Evolutionary conservation across 2,329 filamentous ascomycete species (phyloP).

Genomic region (Volutella citrinella): DNA sequence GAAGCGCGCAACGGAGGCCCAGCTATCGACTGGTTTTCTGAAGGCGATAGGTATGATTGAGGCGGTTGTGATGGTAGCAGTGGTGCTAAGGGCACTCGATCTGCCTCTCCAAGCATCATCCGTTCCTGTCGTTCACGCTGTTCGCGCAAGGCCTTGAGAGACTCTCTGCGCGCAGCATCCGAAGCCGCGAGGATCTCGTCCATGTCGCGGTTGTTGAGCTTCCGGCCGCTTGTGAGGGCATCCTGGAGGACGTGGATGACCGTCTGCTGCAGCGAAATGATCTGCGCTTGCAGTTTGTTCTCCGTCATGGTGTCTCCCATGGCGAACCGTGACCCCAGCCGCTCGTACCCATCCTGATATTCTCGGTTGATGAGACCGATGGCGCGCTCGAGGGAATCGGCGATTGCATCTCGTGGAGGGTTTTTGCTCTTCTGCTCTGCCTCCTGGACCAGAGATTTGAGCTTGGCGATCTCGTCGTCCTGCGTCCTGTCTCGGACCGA

Average conservation of each 20-base stretch:
- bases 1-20: conserved; percentile 2
- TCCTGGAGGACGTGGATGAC: conserved; percentile 24
- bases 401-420: conserved; percentile 14
- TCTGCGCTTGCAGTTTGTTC: conserved; percentile 23
- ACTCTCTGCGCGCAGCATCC: conserved; percentile 20
- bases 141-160: conserved; percentile 18
- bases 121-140: conserved; percentile 19
- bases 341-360: conserved; percentile 20
- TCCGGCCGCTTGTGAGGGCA: conserved; percentile 17
- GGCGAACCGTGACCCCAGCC: conserved; percentile 19
- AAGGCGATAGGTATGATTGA: neutral
- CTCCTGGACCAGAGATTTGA: conserved; percentile 16
- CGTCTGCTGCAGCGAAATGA: conserved; percentile 23
- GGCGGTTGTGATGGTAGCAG: conserved; percentile 3
- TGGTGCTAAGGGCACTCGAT: too few relatives aligned
- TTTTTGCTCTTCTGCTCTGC: conserved; percentile 3
- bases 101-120: too few relatives aligned
- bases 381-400: conserved; percentile 17
- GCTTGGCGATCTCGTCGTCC: conserved; percentile 24
- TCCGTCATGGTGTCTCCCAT: conserved; percentile 23
- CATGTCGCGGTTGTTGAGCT: conserved; percentile 21
- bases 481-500: conserved; percentile 19
- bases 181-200: conserved; percentile 20
- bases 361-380: conserved; percentile 23
- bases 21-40: neutral